Evolutionary conservation across 2,329 filamentous ascomycete species (phyloP).

Genomic region (Basipetospora chlamydospora): DNA sequence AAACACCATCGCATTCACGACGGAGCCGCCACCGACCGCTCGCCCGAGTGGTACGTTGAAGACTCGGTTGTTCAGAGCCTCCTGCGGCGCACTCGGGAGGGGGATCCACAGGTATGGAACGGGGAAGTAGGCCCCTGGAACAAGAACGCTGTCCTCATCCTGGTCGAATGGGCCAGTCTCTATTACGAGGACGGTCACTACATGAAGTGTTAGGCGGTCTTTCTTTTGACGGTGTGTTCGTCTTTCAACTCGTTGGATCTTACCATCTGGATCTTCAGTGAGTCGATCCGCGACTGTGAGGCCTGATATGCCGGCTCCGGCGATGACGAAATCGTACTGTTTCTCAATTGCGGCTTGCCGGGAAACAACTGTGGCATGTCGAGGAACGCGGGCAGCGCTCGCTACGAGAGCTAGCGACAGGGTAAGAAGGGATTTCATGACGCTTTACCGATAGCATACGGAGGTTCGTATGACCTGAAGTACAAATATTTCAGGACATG

Average conservation of each 20-base stretch:
- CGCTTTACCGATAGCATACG: no score
- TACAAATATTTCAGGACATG: no score
- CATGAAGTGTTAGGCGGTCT: not conserved
- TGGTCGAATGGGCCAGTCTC: constrained; percentile 15
- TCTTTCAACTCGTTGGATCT: constrained; percentile 4
- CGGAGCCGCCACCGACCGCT: constrained; percentile 23
- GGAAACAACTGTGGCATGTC: constrained; percentile 4
- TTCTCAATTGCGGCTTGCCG: constrained; percentile 2
- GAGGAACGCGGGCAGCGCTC: not conserved
- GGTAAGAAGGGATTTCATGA: no score
- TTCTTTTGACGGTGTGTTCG: not conserved
- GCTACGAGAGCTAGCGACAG: not conserved
- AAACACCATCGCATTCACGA: constrained; percentile 24
- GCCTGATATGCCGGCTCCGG: constrained; percentile 20
- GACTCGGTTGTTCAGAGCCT: constrained; percentile 12
- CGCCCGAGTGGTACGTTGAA: constrained; percentile 12
- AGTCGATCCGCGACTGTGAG: constrained; percentile 20
- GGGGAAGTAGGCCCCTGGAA: constrained; percentile 16
- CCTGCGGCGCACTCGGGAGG: constrained; percentile 12
- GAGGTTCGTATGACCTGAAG: no score
- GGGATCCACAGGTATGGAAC: constrained; percentile 2
- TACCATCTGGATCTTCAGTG: constrained; percentile 17
- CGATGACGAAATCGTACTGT: constrained; percentile 16
- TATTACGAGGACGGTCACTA: constrained; percentile 15
- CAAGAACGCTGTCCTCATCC: constrained; percentile 13